phyloP scores from a whole-genome alignment of 306 rosid species.

The Alnus rubra region DNA sequence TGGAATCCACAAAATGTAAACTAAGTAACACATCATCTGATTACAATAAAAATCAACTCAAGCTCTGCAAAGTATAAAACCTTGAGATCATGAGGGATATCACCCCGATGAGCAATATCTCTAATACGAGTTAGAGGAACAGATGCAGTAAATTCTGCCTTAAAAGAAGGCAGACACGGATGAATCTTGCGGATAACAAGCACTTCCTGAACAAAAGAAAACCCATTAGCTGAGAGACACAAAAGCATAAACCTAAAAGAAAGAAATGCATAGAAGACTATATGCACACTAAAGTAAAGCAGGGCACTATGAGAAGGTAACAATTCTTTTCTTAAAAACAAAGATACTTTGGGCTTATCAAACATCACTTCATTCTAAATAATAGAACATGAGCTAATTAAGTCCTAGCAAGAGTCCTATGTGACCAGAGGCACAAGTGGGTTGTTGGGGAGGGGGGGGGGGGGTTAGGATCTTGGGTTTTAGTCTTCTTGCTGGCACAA shows the following conservation, averaged over 20 bases:
- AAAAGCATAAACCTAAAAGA: conserved; percentile 14
- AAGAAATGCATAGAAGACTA: conserved; percentile 11
- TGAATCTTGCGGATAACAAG: conserved; percentile 86
- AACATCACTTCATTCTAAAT: not conserved
- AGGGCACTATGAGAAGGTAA: not conserved
- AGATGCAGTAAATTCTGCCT: conserved; percentile 98
- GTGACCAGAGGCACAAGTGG: not conserved
- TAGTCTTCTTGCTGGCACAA: not conserved
- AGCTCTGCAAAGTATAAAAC: conserved; percentile 39
- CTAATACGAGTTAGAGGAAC: conserved; percentile 95
- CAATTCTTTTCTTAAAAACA: not conserved
- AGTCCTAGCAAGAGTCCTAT: not conserved
- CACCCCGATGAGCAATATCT: conserved; percentile 97
- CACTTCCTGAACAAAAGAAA: conserved; percentile 59
- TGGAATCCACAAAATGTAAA: conserved; percentile 38
- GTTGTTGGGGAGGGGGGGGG: too few relatives aligned
- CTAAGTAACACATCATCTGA: conserved; percentile 29
- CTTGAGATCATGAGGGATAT: conserved; percentile 96
- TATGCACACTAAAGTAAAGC: not conserved
- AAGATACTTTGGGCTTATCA: not conserved
- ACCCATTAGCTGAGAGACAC: conserved; percentile 25
- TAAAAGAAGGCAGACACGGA: conserved; percentile 96
- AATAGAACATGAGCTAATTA: not conserved
- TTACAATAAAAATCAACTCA: conserved; percentile 15
- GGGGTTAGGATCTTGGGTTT: not conserved